Percentiles rank a stretch among this genome's conserved stretches.
Conservation (phyloP, 805 yeast genomes). For the Yamadazyma kitorensis region DNA sequence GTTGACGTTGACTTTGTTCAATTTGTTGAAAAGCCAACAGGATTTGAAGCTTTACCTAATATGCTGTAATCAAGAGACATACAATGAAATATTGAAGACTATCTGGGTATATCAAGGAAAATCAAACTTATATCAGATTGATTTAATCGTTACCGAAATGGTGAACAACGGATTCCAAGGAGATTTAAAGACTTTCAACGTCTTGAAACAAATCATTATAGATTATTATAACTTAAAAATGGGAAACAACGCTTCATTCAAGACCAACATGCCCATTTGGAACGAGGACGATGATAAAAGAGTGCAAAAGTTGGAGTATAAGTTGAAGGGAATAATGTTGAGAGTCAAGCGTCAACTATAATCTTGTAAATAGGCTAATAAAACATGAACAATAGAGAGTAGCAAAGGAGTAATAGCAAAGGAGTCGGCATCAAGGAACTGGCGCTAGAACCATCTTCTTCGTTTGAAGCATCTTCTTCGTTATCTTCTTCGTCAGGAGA, state of each 20-base stretch:
- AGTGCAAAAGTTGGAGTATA: conserved; percentile 12
- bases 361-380: too few relatives aligned
- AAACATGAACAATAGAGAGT: too few relatives aligned
- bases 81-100: conserved; percentile 34
- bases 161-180: conserved; percentile 40
- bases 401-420: too few relatives aligned
- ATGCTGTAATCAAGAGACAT: conserved; percentile 39
- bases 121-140: conserved; percentile 31
- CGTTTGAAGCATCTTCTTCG: too few relatives aligned
- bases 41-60: conserved; percentile 32
- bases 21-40: conserved; percentile 28
- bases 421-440: too few relatives aligned
- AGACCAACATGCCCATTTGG: conserved; percentile 33
- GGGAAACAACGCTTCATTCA: conserved; percentile 18
- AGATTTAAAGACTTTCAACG: conserved; percentile 31
- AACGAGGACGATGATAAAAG: conserved; percentile 34
- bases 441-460: too few relatives aligned
- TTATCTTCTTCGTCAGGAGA: too few relatives aligned
- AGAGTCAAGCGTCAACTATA: conserved; percentile 4
- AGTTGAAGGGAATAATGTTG: conserved; percentile 2
- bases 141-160: conserved; percentile 37
- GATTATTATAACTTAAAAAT: conserved; percentile 33
- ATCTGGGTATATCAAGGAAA: conserved; percentile 40
- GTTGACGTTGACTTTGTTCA: conserved; percentile 34
- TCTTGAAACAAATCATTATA: conserved; percentile 30